A percentile compares a stretch with the other conserved stretches of the same genome.
Conservation (phyloP, 768 basidiomycete genomes). For the Russula emetica region DNA sequence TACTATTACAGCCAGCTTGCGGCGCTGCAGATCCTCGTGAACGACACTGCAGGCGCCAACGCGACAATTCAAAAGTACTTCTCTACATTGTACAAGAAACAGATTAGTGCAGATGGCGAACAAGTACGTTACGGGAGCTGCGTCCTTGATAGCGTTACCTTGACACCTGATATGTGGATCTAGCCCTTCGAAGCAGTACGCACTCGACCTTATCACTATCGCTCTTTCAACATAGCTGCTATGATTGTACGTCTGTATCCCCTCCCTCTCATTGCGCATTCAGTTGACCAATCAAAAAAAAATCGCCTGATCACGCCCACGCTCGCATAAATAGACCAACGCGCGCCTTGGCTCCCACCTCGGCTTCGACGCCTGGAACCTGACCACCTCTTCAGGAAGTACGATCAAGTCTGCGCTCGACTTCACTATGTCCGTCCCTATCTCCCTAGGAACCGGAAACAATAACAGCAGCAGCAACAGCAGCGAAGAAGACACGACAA, state of each 20-base stretch:
- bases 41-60: slow-evolving; percentile 31
- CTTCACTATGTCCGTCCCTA: slow-evolving; percentile 31
- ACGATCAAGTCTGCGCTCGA: slow-evolving; percentile 35
- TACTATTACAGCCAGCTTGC: slow-evolving; percentile 35
- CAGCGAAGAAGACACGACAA: not conserved
- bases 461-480: not conserved
- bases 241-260: slow-evolving; percentile 30
- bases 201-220: slow-evolving; percentile 36
- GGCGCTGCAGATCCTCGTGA: slow-evolving; percentile 33
- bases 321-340: slow-evolving; percentile 24
- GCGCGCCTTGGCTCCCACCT: slow-evolving; percentile 32
- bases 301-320: not conserved
- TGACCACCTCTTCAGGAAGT: slow-evolving; percentile 27
- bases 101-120: slow-evolving; percentile 34
- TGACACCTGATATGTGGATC: not conserved
- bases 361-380: slow-evolving; percentile 33
- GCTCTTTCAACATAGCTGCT: slow-evolving; percentile 36
- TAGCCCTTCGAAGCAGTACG: slow-evolving; percentile 35
- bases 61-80: slow-evolving; percentile 32
- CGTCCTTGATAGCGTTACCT: not conserved
- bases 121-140: slow-evolving; percentile 16
- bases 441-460: not conserved
- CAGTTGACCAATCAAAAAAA: not conserved
- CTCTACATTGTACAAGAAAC: slow-evolving; percentile 29
- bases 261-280: not conserved